Evolutionary conservation across 331 rosid species (phyloP), one percentile per base, ranked within the genome.

Genomic region (Erythrophleum ivorense): DNA sequence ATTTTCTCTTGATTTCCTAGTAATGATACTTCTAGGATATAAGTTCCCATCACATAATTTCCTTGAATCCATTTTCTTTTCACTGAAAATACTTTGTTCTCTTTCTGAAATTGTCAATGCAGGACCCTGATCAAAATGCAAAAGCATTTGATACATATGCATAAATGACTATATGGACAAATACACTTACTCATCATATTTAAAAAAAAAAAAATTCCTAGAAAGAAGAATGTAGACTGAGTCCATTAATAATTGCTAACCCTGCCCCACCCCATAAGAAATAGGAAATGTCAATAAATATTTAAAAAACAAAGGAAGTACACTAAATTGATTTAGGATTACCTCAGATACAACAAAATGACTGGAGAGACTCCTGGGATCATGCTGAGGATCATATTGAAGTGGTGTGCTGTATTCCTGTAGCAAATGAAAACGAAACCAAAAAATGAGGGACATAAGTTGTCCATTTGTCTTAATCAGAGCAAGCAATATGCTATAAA

Each of bases 51-150:
- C 36, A 21, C 79, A 78, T 73, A 69, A 43, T 60, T 72, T 45
- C 71, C 21, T 48, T 18, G 76, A 81, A 40, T 84, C 81, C 58
- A 7, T n/a, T 78, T 75, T 78, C 68, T 78, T 52, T 13, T 78
- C 89, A 16, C 59, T 86, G 59, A 12, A 54, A 69, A 52, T 50
- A 63, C 62, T 78, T 24, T 54, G 79, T 29, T 57, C 83, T 55
- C 66, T 81, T 79, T 67, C 82, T 46, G 82, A 77, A 77, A 43
- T 74, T 41, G 49, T 70, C 63, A 77, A 69, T 11, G 79, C 74
- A 63, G 70, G 79, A 68, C 67, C 86, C 93, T 91, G 88, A 65
- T n/a, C 71, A 74, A 81, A 77, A 81, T 74, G 65, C 21, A 79
- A 52, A 33, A 73, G 71, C 55, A 77, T 29, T 79, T 55, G 46